Conservation (phyloP, 164 flowering plant species). For the Vitis cinerea region DNA sequence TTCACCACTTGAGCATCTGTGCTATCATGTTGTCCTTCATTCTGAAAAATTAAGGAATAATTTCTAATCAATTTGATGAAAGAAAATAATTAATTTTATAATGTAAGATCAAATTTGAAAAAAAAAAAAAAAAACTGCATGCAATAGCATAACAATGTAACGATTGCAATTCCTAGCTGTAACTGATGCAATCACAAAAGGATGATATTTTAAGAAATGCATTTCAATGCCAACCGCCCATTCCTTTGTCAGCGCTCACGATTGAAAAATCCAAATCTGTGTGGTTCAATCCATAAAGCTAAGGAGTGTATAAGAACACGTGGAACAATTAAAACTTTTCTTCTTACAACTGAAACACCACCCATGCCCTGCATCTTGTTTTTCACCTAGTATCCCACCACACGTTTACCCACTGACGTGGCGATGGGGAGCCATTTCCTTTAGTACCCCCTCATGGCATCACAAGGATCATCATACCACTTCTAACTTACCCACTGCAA, state of each 20-base stretch:
- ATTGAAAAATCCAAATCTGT: constrained; percentile 4
- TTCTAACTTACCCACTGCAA: too few species aligned
- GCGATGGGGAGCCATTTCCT: too few species aligned
- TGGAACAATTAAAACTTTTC: too few species aligned
- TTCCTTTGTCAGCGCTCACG: constrained; percentile 3
- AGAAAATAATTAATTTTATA: not conserved
- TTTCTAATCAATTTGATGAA: not conserved
- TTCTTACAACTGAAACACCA: too few species aligned
- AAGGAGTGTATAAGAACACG: too few species aligned
- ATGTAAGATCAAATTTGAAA: not conserved
- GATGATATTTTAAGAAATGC: not conserved
- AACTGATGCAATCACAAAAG: not conserved
- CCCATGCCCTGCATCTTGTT: too few species aligned
- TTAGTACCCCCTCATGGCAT: too few species aligned
- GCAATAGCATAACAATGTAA: not conserved
- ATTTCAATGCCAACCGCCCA: constrained; percentile 6
- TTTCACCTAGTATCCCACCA: too few species aligned
- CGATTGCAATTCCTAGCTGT: not conserved
- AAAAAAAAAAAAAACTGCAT: not conserved
- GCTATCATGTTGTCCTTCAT: constrained; percentile 31
- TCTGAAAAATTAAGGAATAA: constrained; percentile 19
- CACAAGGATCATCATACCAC: too few species aligned
- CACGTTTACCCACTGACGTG: too few species aligned
- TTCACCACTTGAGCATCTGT: constrained; percentile 60
- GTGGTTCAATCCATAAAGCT: constrained; percentile 4